Evolutionary conservation across 768 basidiomycete species (phyloP).

Genomic region (Imleria badia): DNA sequence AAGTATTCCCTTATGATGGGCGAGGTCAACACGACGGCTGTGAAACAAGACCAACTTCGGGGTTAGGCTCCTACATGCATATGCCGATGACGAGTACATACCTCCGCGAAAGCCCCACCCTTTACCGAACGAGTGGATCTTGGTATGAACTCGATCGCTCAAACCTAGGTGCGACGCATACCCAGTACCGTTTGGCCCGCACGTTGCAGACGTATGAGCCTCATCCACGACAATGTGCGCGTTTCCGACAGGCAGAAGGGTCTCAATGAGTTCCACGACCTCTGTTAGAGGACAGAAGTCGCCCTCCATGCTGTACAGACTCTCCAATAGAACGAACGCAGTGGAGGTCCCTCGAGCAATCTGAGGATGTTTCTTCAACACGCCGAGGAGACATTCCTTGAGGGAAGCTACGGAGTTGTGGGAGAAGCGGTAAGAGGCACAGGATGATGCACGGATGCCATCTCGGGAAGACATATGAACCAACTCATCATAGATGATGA

Average conservation of each 20-base stretch:
- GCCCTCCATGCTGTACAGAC: conserved; percentile 63
- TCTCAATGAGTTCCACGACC: conserved; percentile 41
- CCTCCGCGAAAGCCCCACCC: conserved; percentile 22
- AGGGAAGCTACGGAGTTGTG: conserved; percentile 47
- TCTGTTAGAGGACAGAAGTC: conserved; percentile 47
- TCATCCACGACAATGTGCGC: conserved; percentile 54
- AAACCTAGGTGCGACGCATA: conserved; percentile 42
- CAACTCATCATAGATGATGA: conserved; percentile 51
- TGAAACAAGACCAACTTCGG: background rate
- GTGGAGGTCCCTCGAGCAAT: conserved; percentile 27
- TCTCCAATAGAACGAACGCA: conserved; percentile 53
- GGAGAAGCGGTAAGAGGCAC: conserved; percentile 34
- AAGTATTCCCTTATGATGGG: conserved; percentile 18
- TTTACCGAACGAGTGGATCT: conserved; percentile 57
- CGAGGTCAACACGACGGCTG: conserved; percentile 21
- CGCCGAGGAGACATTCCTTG: conserved; percentile 24
- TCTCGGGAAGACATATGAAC: conserved; percentile 54
- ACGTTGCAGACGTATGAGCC: conserved; percentile 57
- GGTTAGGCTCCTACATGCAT: background rate
- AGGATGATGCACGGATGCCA: conserved; percentile 43
- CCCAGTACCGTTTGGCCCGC: conserved; percentile 48
- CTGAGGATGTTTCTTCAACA: conserved; percentile 24
- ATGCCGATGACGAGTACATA: background rate
- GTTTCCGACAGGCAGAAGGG: conserved; percentile 35
- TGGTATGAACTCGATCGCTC: conserved; percentile 41